Evolutionary conservation across 768 basidiomycete genomes (phyloP), one percentile per base, ranked within the genome.

Genomic region (Leucocoprinus sp.): DNA sequence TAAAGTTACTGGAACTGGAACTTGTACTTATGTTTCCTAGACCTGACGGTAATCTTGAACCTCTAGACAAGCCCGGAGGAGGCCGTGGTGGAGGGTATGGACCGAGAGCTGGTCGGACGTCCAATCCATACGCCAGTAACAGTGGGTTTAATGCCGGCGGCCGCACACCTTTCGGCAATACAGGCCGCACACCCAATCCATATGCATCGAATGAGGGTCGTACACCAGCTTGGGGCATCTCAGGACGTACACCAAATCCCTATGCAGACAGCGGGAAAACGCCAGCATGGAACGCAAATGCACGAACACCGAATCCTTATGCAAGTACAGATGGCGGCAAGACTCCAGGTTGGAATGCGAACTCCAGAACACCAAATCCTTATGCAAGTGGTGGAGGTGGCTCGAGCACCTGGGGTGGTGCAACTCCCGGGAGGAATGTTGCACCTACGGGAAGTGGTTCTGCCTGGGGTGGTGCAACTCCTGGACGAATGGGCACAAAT

Each of bases 281-380:
- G 3, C 80, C 78, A 24, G 78, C 74, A 14, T 82, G 75, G 83
- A 76, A 71, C 42, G 73, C 76, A 21, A 74, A 72, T 1, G 75
- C 78, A 15, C 65, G 77, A 45, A 86, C 85, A 8, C 84, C 85
- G 2, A 88, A 87, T 55, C 80, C 84, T 5, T 77, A 76, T 48
- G 75, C 67, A 8, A 11, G 9, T 4, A 14, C 5, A 8, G 74
- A 74, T 35, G 72, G 81, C 14, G 71, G 80, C 26, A 70, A 72
- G 46, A 88, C 86, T 5, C 85, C 86, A 0, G 82, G 81, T 12
- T 83, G 81, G 74, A 74, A 69, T 50, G 72, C 72, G 6, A 65
- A 67, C 33, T 75, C 78, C 22, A 66, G 76, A 44, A 87, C 86
- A 2, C 84, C 86, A 3, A 88, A 86, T 59, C 82, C 84, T 1